A percentile compares a stretch with the other conserved stretches of the same genome.
These are phyloP conservation scores for Clitopilus hobsonii DNA, from an alignment of 768 basidiomycete species.

Conservation along the genomic window DNA sequence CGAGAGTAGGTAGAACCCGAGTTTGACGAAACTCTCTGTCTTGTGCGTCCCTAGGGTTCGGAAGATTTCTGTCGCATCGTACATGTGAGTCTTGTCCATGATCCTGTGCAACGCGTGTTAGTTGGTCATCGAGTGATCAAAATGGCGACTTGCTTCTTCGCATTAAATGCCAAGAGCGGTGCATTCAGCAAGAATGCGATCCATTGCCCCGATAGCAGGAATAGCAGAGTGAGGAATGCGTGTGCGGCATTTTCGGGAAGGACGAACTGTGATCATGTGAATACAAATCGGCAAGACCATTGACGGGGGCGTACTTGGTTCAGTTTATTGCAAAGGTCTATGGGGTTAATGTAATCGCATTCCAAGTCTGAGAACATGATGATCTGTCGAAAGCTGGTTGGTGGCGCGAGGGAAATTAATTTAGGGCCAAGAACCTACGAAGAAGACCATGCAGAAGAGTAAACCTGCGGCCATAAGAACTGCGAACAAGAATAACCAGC, in stretches of 20 bases:
- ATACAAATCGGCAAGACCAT: neutral
- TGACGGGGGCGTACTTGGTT: constrained; percentile 66
- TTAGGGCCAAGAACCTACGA: constrained; percentile 56
- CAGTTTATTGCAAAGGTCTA: constrained; percentile 99
- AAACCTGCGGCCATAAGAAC: constrained; percentile 94
- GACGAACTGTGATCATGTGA: constrained; percentile 66
- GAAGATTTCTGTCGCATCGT: constrained; percentile 99
- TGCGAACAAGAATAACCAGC: constrained; percentile 96
- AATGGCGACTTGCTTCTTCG: constrained; percentile 74
- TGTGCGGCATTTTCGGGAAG: constrained; percentile 95
- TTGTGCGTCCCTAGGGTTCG: constrained; percentile 90
- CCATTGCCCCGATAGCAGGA: constrained; percentile 97
- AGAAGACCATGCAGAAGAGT: constrained; percentile 99
- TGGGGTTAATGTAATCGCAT: constrained; percentile 99
- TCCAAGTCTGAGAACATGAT: constrained; percentile 99
- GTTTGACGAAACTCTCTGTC: constrained; percentile 93
- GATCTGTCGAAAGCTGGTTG: constrained; percentile 52
- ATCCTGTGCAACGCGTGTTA: constrained; percentile 49
- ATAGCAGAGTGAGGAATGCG: constrained; percentile 83
- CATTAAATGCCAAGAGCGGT: constrained; percentile 85
- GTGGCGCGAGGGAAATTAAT: constrained; percentile 1
- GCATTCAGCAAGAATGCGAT: constrained; percentile 85
- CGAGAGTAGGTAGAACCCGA: constrained; percentile 88
- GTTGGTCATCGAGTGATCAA: neutral
- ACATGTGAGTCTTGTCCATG: constrained; percentile 92